These are phyloP conservation scores for Boletus subparvulus DNA, from an alignment of 768 basidiomycete species.

Conservation along the genomic window DNA sequence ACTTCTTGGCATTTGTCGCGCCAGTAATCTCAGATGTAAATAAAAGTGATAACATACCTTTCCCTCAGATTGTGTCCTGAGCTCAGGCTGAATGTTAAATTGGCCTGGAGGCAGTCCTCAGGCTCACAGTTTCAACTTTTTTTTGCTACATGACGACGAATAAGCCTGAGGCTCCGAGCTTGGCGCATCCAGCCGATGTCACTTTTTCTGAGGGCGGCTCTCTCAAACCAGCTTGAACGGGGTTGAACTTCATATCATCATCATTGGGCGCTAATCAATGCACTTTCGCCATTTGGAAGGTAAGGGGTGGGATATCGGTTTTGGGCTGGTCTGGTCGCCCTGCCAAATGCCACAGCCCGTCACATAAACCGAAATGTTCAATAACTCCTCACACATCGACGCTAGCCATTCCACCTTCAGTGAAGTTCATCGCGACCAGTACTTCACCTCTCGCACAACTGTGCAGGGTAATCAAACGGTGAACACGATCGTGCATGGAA, in stretches of 20 bases:
- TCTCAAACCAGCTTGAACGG: too few relatives aligned
- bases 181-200: too few relatives aligned
- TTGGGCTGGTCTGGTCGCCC: neutral
- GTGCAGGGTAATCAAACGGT: slow-evolving; percentile 17
- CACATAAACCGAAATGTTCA: slow-evolving; percentile 11
- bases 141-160: too few relatives aligned
- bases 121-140: too few relatives aligned
- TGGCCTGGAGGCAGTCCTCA: too few relatives aligned
- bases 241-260: neutral
- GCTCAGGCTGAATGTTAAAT: too few relatives aligned
- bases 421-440: slow-evolving; percentile 16
- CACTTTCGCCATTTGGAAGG: neutral
- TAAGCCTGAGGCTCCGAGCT: too few relatives aligned
- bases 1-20: too few relatives aligned
- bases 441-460: neutral
- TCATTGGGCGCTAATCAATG: neutral
- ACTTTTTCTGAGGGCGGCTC: too few relatives aligned
- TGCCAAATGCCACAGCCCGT: neutral
- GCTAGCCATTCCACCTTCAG: slow-evolving; percentile 20
- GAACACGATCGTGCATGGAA: slow-evolving; percentile 16
- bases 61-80: too few relatives aligned
- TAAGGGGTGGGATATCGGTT: neutral
- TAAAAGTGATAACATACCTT: too few relatives aligned
- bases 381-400: slow-evolving; percentile 15
- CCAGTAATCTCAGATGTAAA: too few relatives aligned